phyloP scores from a whole-genome alignment of 176 grass and related monocot genomes.

The Stipa capillata region DNA sequence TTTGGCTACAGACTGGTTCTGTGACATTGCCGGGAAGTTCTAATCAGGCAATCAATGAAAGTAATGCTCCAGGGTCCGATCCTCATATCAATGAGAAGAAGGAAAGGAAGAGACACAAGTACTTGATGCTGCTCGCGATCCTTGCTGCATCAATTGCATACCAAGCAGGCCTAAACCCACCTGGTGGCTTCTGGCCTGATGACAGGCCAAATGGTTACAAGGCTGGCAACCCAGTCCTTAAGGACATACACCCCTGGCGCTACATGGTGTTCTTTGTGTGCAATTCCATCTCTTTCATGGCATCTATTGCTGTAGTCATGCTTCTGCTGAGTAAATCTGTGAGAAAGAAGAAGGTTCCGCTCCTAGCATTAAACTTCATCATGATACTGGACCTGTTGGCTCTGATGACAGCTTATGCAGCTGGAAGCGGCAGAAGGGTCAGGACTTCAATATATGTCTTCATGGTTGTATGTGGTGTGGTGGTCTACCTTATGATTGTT shows the following conservation, averaged over 20 bases:
- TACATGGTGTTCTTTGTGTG: slow-evolving; percentile 28
- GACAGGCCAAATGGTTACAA: neutral
- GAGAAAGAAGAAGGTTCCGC: slow-evolving; percentile 9
- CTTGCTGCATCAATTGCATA: slow-evolving; percentile 44
- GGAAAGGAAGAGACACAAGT: slow-evolving; percentile 19
- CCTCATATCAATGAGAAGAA: neutral
- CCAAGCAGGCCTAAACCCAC: slow-evolving; percentile 44
- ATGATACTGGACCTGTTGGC: slow-evolving; percentile 36
- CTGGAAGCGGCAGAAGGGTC: slow-evolving; percentile 45
- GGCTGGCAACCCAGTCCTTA: slow-evolving; percentile 18
- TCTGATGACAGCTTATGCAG: slow-evolving; percentile 38
- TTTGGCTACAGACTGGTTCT: neutral
- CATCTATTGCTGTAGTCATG: slow-evolving; percentile 25
- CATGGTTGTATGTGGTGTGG: slow-evolving; percentile 15
- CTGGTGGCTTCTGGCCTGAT: slow-evolving; percentile 35
- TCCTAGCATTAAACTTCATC: slow-evolving; percentile 23
- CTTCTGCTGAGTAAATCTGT: slow-evolving; percentile 36
- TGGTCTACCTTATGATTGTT: slow-evolving; percentile 14
- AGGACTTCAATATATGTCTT: slow-evolving; percentile 33
- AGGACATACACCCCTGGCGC: neutral
- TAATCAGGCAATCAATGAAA: neutral
- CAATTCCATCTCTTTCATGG: slow-evolving; percentile 43
- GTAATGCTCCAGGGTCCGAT: neutral
- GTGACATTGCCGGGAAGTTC: neutral
- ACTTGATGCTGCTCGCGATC: slow-evolving; percentile 45